Evolutionary conservation across 1,284 basidiomycete genomes (phyloP), one percentile per base, ranked within the genome.

Genomic region (Cutaneotrichosporon spelunceum): DNA sequence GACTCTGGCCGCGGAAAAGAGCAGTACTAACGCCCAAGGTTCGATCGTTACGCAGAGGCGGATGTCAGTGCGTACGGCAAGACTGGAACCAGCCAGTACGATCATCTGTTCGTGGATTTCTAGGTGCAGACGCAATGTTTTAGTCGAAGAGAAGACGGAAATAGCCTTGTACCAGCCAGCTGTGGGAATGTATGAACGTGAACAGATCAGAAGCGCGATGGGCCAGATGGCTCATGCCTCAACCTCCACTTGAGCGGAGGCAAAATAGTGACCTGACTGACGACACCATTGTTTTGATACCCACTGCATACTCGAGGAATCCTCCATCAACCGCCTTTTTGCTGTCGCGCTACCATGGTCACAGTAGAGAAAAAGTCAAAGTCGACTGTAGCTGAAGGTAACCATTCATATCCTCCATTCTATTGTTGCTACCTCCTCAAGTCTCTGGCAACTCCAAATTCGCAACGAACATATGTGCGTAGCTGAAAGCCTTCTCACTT

Each of bases 371-470:
- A 56, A 45, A 70, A 66, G 54, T 67, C 72, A 7, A 69, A 62
- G n/a, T 80, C 79, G 13, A 77, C 80, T 3, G 61, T 82, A n/a
- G 68, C 79, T 21, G 69, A 80, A 36, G 72, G 78, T 11, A 81
- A 83, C 33, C 89, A 90, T 72, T 75, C 79, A 2, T 86, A 88
- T 65, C 89, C 91, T 1, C 77, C 84, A 0, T 91, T 94, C 75
- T 95, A 95, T 73, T 89, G 89, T 1, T 94, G 91, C 77, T 95
- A 95, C 75, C 83, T 94, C 0, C 81, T 95, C 13, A 87, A 88
- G 68, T 90, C 88, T 1, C 73, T 84, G 4, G 81, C 85, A 23
- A 84, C 82, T 0, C 82, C 83, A 0, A 79, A 79, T 24, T 83
- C 86, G 0, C 84, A 83, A 54, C 57, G 72, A 19, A 85, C 87